A percentile compares a stretch with the other conserved stretches of the same genome.
Conservation (phyloP, 305 asterid species). For the Vinca major region DNA sequence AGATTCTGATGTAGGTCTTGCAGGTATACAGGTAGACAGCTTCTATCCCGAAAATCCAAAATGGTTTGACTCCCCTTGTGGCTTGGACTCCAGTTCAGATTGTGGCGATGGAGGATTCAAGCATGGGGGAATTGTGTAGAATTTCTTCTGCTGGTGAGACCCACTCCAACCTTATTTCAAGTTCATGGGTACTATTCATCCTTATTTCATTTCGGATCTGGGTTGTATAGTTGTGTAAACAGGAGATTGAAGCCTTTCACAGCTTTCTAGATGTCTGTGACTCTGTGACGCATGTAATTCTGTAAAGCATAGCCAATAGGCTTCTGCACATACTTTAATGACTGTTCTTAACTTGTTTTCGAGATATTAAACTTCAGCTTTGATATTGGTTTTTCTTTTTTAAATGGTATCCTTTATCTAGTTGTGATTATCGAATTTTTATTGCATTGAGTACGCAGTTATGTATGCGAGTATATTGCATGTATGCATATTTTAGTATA, state of each 20-base stretch:
- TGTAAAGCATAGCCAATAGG: constrained; percentile 53
- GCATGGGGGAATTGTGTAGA: constrained; percentile 68
- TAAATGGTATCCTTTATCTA: background rate
- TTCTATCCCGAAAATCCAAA: constrained; percentile 85
- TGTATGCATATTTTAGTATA: background rate
- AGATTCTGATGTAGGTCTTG: constrained; percentile 70
- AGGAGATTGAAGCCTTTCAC: constrained; percentile 32
- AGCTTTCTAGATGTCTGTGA: constrained; percentile 38
- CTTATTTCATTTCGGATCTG: constrained; percentile 35
- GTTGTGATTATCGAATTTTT: background rate
- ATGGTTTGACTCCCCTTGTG: constrained; percentile 94
- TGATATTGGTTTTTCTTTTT: constrained; percentile 1
- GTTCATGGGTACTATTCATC: constrained; percentile 32
- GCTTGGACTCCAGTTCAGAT: constrained; percentile 65
- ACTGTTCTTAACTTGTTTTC: constrained; percentile 30
- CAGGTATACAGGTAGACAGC: constrained; percentile 65
- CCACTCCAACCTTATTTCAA: constrained; percentile 38
- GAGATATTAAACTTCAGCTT: constrained; percentile 15
- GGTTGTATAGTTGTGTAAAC: constrained; percentile 52
- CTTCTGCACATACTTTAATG: constrained; percentile 54
- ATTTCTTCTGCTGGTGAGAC: constrained; percentile 41
- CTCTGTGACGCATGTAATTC: constrained; percentile 42
- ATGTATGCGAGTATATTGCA: background rate
- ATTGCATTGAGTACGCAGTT: background rate
- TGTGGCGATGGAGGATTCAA: constrained; percentile 69